Conservation (phyloP, 352 stramenopile species). For the Pythium utonaiense region DNA sequence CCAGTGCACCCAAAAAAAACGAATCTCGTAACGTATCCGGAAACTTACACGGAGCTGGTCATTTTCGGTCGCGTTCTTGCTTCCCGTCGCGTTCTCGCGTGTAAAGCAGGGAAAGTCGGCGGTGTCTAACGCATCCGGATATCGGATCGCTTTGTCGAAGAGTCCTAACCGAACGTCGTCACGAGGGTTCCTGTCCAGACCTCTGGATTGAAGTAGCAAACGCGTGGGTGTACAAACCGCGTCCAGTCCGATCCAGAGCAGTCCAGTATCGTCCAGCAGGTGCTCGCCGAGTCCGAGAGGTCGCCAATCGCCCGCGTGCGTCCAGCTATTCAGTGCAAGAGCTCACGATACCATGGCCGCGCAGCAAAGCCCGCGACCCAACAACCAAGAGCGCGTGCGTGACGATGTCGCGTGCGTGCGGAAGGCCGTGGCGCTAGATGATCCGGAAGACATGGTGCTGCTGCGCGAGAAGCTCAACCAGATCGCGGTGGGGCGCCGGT, state of each 20-base stretch:
- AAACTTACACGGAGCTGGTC: neutral
- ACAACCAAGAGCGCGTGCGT: slow-evolving; percentile 11
- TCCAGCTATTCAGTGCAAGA: neutral
- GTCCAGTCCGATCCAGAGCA: slow-evolving; percentile 10
- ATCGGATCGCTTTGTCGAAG: slow-evolving; percentile 12
- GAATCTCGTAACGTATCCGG: neutral
- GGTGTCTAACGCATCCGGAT: neutral
- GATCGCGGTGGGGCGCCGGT: slow-evolving; percentile 42
- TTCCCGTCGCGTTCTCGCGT: neutral
- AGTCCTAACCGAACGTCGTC: slow-evolving; percentile 7
- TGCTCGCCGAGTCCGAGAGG: slow-evolving; percentile 1
- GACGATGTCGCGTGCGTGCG: neutral
- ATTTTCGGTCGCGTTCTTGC: neutral
- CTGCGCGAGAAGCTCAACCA: slow-evolving; percentile 71
- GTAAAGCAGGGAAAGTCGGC: neutral
- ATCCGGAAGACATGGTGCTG: slow-evolving; percentile 61
- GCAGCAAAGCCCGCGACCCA: slow-evolving; percentile 17
- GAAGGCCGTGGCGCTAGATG: slow-evolving; percentile 14
- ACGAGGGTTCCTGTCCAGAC: too few species aligned
- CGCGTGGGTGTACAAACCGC: neutral
- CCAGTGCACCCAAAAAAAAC: neutral
- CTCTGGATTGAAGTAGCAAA: slow-evolving; percentile 17
- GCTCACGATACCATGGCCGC: slow-evolving; percentile 18
- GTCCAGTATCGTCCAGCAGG: slow-evolving; percentile 3
- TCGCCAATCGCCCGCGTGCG: too few species aligned